Evolutionary conservation across 306 rosid species (phyloP), one percentile per base, ranked within the genome.

Genomic region (Fragaria nilgerrensis): DNA sequence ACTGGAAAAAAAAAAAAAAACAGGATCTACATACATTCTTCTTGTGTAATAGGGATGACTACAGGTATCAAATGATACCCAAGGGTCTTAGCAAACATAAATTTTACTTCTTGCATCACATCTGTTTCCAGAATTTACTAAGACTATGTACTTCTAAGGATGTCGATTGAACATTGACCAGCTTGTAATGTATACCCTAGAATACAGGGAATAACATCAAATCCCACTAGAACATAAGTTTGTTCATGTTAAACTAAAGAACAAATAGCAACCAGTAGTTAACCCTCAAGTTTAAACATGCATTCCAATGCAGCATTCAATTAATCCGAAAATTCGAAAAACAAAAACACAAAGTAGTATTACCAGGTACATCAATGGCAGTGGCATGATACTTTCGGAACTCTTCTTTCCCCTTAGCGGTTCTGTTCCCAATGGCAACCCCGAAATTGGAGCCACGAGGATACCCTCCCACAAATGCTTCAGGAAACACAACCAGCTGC

Each of bases 401-500:
- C 5, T 94, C 98, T 80, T 94, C 97, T 81, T 83, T 94, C 47
- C 97, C 98, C 83, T 92, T 89, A 2, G 82, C 80, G 0, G 91
- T 83, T 70, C 97, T 85, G 71, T 77, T 90, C 75, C 93, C 97
- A 78, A 94, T 79, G 20, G 85, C 65, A 78, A 84, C 81, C 20
- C 96, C 98, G 45, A 88, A 94, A 77, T 4, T 78, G 1, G 96
- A 94, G 63, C 98, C 98, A 22, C 96, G 97, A 1, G 98, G 98
- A 65, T 92, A 94, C 9, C 98, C 98, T 22, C 97, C 98, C 44
- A 94, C 86, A 84, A 90, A 94, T 11, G 98, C 98, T 85, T 94
- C 97, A 9, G 98, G 98, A 85, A 94, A 94, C 63, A 94, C 91
- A 79, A 94, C 97, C 75, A 92, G 75, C 88, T 90, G 97, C 55